These are phyloP conservation scores for Areca catechu DNA, from an alignment of 176 grass and related monocot species.

Conservation along the genomic window DNA sequence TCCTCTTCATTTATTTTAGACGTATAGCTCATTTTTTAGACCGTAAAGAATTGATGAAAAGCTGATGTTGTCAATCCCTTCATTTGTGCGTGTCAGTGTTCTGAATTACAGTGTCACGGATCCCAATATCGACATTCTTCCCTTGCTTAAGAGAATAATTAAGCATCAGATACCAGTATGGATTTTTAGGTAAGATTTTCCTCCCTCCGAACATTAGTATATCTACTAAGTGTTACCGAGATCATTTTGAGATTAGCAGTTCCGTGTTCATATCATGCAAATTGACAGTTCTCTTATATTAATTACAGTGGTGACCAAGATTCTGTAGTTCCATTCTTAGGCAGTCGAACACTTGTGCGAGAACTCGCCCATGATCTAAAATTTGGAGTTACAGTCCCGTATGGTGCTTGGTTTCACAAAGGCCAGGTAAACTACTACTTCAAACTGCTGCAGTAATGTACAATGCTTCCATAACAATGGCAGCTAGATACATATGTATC, in stretches of 20 bases:
- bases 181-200: conserved; percentile 69
- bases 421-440: conserved; percentile 46
- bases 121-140: conserved; percentile 78
- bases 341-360: conserved; percentile 78
- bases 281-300: neutral
- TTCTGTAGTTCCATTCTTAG: conserved; percentile 82
- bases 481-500: too few species aligned
- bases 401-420: conserved; percentile 69
- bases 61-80: neutral
- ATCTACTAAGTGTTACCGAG: too few species aligned
- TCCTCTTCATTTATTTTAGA: too few species aligned
- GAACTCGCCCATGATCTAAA: conserved; percentile 76
- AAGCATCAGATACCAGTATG: conserved; percentile 78
- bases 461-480: too few species aligned
- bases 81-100: conserved; percentile 33
- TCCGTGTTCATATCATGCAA: too few species aligned
- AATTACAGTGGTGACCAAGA: conserved; percentile 85
- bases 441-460: too few species aligned
- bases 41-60: too few species aligned
- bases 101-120: conserved; percentile 81
- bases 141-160: conserved; percentile 69
- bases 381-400: conserved; percentile 59
- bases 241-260: too few species aligned
- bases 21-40: too few species aligned
- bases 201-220: neutral